A percentile compares a stretch with the other conserved stretches of the same genome.
phyloP scores from a whole-genome alignment of 345 rosid species.

The Eucalyptus leucophloia region DNA sequence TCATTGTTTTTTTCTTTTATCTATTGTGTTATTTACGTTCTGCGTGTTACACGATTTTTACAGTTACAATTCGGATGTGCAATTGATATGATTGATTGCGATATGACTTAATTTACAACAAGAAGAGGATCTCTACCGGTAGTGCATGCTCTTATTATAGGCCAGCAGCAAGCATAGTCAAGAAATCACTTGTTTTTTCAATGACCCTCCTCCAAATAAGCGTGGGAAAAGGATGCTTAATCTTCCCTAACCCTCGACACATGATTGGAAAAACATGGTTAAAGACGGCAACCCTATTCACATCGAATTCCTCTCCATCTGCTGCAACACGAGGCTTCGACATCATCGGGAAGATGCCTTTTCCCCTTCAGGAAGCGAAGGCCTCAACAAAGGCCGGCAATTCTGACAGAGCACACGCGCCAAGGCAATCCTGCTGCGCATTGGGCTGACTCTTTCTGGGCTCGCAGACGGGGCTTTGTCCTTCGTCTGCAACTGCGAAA shows the following conservation, averaged over 20 bases:
- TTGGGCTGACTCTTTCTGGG: background rate
- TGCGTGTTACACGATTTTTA: rapidly evolving
- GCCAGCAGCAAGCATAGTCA: background rate
- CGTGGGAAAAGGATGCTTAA: background rate
- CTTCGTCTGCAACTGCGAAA: background rate
- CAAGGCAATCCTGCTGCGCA: background rate
- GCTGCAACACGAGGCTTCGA: background rate
- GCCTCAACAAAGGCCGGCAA: background rate
- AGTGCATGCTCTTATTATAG: background rate
- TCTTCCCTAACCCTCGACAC: background rate
- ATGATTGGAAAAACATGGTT: background rate
- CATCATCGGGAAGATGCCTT: background rate
- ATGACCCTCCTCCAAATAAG: background rate
- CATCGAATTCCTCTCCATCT: background rate
- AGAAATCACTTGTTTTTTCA: background rate
- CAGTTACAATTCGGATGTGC: too few relatives aligned
- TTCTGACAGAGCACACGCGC: background rate
- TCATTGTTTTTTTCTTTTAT: too few relatives aligned
- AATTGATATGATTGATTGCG: rapidly evolving
- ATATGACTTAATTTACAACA: too few relatives aligned
- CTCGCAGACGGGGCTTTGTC: background rate
- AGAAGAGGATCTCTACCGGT: background rate
- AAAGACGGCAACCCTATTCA: background rate
- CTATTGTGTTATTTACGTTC: rapidly evolving
- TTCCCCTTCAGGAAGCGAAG: background rate